Conservation (phyloP, 495 filamentous ascomycete genomes). For the Beverwykella pulmonaria region DNA sequence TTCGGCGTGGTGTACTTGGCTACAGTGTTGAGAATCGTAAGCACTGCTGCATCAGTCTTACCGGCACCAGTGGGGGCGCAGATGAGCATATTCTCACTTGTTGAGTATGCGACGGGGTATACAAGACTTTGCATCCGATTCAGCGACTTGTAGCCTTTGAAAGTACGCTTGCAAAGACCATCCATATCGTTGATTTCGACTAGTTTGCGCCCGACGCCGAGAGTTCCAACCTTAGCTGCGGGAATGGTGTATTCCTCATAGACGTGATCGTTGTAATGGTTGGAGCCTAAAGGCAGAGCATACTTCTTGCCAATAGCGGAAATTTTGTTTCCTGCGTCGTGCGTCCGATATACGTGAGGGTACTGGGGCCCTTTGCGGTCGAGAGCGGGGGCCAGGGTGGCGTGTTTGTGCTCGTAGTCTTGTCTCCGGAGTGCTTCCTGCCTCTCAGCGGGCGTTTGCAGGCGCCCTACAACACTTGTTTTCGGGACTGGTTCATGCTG, state of each 20-base stretch:
- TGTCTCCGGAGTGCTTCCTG: constrained; percentile 71
- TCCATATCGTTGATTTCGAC: constrained; percentile 82
- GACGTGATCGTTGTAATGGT: constrained; percentile 51
- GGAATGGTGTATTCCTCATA: constrained; percentile 90
- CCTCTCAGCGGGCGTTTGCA: constrained; percentile 76
- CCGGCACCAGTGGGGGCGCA: constrained; percentile 97
- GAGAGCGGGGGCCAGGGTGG: constrained; percentile 63
- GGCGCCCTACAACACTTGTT: constrained; percentile 58
- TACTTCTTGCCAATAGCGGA: constrained; percentile 76
- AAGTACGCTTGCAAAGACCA: constrained; percentile 85
- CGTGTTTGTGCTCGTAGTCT: constrained; percentile 81
- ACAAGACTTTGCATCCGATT: constrained; percentile 98
- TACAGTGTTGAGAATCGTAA: constrained; percentile 87
- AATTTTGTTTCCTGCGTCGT: constrained; percentile 81
- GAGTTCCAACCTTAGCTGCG: constrained; percentile 73
- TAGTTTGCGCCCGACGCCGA: constrained; percentile 70
- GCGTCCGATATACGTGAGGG: constrained; percentile 87
- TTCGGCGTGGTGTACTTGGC: constrained; percentile 80
- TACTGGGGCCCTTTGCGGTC: constrained; percentile 69
- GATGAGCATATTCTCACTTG: constrained; percentile 97
- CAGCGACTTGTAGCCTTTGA: constrained; percentile 87
- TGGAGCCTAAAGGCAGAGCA: constrained; percentile 46
- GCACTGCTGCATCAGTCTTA: constrained; percentile 99
- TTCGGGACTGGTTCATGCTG: constrained; percentile 45
- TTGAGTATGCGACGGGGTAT: constrained; percentile 93